phyloP scores from a whole-genome alignment of 805 yeast species.

The Ogataea trehalophila region DNA sequence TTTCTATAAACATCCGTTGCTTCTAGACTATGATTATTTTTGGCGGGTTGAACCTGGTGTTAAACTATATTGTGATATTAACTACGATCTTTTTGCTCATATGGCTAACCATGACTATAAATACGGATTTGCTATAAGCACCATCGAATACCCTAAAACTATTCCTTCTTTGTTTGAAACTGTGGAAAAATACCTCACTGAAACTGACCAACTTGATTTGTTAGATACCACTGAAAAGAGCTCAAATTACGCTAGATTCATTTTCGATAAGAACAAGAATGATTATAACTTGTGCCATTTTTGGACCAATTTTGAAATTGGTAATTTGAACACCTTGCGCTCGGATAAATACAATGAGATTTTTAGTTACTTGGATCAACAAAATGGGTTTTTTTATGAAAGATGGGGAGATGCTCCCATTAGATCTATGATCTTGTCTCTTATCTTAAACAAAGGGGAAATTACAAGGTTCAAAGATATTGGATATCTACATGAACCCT shows the following conservation, averaged over 20 bases:
- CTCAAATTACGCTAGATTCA: slow-evolving; percentile 60
- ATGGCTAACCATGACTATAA: slow-evolving; percentile 65
- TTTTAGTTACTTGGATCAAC: slow-evolving; percentile 51
- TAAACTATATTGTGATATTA: slow-evolving; percentile 70
- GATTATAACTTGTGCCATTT: slow-evolving; percentile 77
- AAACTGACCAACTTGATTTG: slow-evolving; percentile 33
- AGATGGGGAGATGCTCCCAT: slow-evolving; percentile 88
- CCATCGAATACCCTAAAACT: slow-evolving; percentile 66
- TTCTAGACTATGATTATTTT: slow-evolving; percentile 72
- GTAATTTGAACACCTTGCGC: slow-evolving; percentile 52
- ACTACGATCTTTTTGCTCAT: slow-evolving; percentile 66
- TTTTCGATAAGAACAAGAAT: slow-evolving; percentile 53
- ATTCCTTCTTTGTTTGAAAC: slow-evolving; percentile 48
- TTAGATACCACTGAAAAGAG: slow-evolving; percentile 31
- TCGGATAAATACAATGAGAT: slow-evolving; percentile 48
- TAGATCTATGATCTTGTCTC: slow-evolving; percentile 62
- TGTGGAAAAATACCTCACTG: slow-evolving; percentile 31
- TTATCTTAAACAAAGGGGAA: slow-evolving; percentile 61
- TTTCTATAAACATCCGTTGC: slow-evolving; percentile 65
- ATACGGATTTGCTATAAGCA: slow-evolving; percentile 72
- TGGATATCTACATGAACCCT: slow-evolving; percentile 79
- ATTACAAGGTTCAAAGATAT: slow-evolving; percentile 73
- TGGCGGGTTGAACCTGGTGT: slow-evolving; percentile 93
- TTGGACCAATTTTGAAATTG: slow-evolving; percentile 72
- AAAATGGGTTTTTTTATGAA: slow-evolving; percentile 65